Evolutionary conservation across 2,329 filamentous ascomycete genomes (phyloP).

Genomic region (Fusarium clavum): DNA sequence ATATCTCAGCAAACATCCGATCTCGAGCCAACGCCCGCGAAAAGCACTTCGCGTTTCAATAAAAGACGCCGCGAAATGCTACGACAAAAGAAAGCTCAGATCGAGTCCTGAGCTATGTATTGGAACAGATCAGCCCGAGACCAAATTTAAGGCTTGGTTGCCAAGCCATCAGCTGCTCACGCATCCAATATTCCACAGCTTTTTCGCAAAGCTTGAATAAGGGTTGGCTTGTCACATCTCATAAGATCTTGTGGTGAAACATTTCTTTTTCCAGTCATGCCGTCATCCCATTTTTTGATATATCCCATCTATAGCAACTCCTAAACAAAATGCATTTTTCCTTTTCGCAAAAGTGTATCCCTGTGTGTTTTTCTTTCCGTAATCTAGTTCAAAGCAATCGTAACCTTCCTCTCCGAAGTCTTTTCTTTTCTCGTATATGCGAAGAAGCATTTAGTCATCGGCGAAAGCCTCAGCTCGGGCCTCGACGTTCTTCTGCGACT

Average conservation of each 20-base stretch:
- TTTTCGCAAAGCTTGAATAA: background rate
- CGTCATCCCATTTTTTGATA: slow-evolving; percentile 29
- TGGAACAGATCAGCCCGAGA: slow-evolving; percentile 1
- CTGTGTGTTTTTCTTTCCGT: slow-evolving; percentile 24
- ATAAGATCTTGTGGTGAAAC: slow-evolving; percentile 1
- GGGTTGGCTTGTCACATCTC: slow-evolving; percentile 1
- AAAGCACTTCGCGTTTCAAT: background rate
- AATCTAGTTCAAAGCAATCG: slow-evolving; percentile 32
- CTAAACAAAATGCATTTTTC: slow-evolving; percentile 31
- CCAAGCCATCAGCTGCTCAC: slow-evolving; percentile 1
- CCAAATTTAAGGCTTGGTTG: background rate
- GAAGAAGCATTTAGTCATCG: slow-evolving; percentile 48
- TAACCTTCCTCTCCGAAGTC: background rate
- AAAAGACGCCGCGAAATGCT: background rate
- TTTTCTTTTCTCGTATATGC: background rate
- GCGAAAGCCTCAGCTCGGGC: slow-evolving; percentile 58
- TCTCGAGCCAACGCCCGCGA: background rate
- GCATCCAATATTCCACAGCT: background rate
- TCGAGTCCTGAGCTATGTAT: background rate
- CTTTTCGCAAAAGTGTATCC: slow-evolving; percentile 12
- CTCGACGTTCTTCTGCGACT: slow-evolving; percentile 51
- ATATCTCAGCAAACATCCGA: slow-evolving; percentile 5
- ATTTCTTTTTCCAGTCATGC: slow-evolving; percentile 2
- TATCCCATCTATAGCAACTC: slow-evolving; percentile 40
- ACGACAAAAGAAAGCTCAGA: background rate